Conservation (phyloP, 2,329 filamentous ascomycete genomes). For the Lomentospora prolificans region DNA sequence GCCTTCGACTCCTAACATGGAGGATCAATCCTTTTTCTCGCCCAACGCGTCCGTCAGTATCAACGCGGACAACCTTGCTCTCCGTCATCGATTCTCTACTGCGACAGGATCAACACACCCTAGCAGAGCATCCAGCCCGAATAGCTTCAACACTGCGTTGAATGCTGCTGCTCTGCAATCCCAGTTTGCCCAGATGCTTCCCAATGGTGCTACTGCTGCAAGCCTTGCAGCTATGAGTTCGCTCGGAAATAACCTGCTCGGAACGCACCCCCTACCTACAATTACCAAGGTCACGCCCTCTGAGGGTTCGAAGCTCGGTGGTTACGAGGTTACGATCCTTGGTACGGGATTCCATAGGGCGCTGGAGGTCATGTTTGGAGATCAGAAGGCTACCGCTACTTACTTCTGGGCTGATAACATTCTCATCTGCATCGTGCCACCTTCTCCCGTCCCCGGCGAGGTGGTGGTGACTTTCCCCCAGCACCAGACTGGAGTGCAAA, state of each 20-base stretch:
- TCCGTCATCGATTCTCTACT: conserved; percentile 24
- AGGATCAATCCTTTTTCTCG: conserved; percentile 48
- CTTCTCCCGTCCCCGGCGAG: conserved; percentile 54
- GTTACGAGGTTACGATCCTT: conserved; percentile 77
- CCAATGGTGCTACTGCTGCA: conserved; percentile 30
- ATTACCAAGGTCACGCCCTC: conserved; percentile 78
- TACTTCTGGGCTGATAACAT: conserved; percentile 73
- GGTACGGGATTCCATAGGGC: conserved; percentile 69
- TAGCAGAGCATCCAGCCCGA: conserved; percentile 71
- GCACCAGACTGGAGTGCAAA: conserved; percentile 23
- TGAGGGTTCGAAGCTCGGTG: conserved; percentile 72
- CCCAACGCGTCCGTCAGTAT: conserved; percentile 48
- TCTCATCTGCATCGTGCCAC: conserved; percentile 70
- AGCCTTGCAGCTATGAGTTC: conserved; percentile 27
- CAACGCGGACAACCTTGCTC: background rate
- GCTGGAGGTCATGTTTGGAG: conserved; percentile 77
- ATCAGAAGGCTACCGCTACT: conserved; percentile 54
- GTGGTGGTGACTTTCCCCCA: conserved; percentile 54
- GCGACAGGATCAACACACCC: conserved; percentile 57
- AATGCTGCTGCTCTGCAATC: conserved; percentile 9
- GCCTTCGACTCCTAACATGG: conserved; percentile 57
- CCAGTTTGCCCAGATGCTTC: conserved; percentile 31
- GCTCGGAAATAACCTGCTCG: conserved; percentile 22
- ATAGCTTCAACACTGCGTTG: conserved; percentile 30
- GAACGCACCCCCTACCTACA: conserved; percentile 30